Evolutionary conservation across 2,329 filamentous ascomycete genomes (phyloP).

Genomic region (Fusarium tupiense): DNA sequence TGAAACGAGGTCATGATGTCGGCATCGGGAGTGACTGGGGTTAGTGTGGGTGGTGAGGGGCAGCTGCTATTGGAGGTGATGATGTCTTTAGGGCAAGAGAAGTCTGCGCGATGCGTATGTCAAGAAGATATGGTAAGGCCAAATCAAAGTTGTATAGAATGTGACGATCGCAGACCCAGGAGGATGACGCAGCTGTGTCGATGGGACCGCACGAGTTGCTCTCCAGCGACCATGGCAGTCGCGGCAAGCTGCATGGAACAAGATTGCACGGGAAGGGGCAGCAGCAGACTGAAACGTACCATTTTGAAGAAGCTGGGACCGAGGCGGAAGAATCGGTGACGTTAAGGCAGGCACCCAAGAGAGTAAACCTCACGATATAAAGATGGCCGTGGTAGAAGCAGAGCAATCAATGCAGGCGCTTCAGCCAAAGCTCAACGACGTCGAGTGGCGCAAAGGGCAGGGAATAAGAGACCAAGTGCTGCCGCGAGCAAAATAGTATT

Average conservation of each 20-base stretch:
- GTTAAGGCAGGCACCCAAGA: conserved; percentile 6
- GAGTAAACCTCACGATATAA: conserved; percentile 24
- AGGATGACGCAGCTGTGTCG: conserved; percentile 36
- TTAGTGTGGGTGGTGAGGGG: conserved; percentile 30
- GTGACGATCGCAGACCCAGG: background rate
- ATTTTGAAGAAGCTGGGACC: conserved; percentile 34
- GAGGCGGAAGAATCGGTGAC: conserved; percentile 9
- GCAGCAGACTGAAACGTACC: conserved; percentile 28
- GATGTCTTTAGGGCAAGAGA: conserved; percentile 17
- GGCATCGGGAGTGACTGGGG: conserved; percentile 33
- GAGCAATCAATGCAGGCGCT: conserved; percentile 14
- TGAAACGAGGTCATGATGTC: conserved; percentile 34
- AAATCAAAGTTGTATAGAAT: conserved; percentile 11
- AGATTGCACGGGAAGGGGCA: conserved; percentile 8
- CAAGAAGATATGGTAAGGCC: background rate
- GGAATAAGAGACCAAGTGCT: background rate
- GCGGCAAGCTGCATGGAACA: conserved; percentile 30
- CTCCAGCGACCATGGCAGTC: conserved; percentile 17
- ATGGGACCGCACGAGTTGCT: conserved; percentile 16
- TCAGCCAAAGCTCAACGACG: conserved; percentile 28
- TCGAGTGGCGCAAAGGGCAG: conserved; percentile 25
- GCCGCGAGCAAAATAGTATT: conserved; percentile 13
- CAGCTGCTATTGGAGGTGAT: conserved; percentile 29
- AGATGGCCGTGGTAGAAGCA: conserved; percentile 18
- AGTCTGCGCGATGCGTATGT: conserved; percentile 17